phyloP scores from a whole-genome alignment of 345 rosid genomes.

The Triadica sebifera region DNA sequence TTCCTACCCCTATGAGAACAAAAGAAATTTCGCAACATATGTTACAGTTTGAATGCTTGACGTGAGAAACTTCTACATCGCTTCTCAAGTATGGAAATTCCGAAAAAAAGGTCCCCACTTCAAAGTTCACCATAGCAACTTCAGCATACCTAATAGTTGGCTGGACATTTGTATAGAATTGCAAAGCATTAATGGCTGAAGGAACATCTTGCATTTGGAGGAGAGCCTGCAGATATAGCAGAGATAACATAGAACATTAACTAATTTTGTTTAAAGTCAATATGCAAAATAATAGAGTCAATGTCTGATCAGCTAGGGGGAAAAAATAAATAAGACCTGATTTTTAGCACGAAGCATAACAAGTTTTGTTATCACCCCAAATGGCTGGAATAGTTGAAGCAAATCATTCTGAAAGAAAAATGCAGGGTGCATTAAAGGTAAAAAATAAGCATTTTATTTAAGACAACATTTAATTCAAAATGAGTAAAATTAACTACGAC shows the following conservation, averaged over 20 bases:
- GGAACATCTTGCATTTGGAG: constrained; percentile 97
- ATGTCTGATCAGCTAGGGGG: neutral
- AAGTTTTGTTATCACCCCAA: constrained; percentile 95
- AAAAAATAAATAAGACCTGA: constrained; percentile 59
- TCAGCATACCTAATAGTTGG: constrained; percentile 72
- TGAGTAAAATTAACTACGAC: neutral
- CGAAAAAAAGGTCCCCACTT: neutral
- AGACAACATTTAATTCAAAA: neutral
- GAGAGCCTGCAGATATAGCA: constrained; percentile 63
- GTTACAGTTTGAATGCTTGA: neutral
- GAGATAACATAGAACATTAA: constrained; percentile 10
- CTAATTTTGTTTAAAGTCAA: constrained; percentile 5
- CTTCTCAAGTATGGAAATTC: neutral
- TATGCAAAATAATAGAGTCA: neutral
- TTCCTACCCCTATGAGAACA: constrained; percentile 71
- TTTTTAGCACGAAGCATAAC: constrained; percentile 99
- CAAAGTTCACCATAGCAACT: neutral
- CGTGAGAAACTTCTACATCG: neutral
- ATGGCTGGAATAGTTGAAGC: constrained; percentile 96
- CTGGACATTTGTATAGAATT: constrained; percentile 75
- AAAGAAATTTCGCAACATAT: neutral
- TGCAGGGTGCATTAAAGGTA: constrained; percentile 6
- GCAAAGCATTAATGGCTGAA: constrained; percentile 78
- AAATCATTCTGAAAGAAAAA: constrained; percentile 70
- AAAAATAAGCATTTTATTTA: neutral